phyloP scores from a whole-genome alignment of 495 filamentous ascomycete genomes.

The Penicillium samsonianum region DNA sequence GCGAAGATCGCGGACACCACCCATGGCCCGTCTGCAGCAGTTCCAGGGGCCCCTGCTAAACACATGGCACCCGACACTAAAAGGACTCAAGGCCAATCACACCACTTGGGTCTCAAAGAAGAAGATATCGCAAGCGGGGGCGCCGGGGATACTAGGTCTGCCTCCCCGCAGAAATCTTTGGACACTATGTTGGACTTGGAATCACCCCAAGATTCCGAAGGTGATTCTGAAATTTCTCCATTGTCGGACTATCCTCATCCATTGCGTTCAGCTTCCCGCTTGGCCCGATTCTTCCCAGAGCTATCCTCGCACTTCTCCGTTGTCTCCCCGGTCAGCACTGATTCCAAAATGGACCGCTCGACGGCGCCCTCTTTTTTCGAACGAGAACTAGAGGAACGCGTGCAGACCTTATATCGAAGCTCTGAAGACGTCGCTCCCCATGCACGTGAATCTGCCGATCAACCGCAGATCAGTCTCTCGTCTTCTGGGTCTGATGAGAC shows the following conservation, averaged over 20 bases:
- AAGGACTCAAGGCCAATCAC: not conserved
- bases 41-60: not conserved
- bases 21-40: not conserved
- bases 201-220: slow-evolving; percentile 20
- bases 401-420: slow-evolving; percentile 20
- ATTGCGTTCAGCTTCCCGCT: slow-evolving; percentile 1
- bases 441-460: not conserved
- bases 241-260: slow-evolving; percentile 24
- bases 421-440: not conserved
- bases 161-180: slow-evolving; percentile 17
- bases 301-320: slow-evolving; percentile 32
- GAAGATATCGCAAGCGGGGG: not conserved
- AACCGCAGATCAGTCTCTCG: slow-evolving; percentile 3
- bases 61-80: not conserved
- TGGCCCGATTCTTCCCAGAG: slow-evolving; percentile 39
- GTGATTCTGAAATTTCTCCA: slow-evolving; percentile 33
- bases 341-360: slow-evolving; percentile 12
- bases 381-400: slow-evolving; percentile 23
- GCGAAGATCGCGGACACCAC: not conserved
- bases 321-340: slow-evolving; percentile 22
- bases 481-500: slow-evolving; percentile 30
- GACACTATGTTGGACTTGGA: slow-evolving; percentile 22
- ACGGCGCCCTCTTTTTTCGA: slow-evolving; percentile 16
- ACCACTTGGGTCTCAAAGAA: not conserved
- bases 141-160: slow-evolving; percentile 1